phyloP scores from a whole-genome alignment of 2,329 filamentous ascomycete species.

The Colletotrichum abscissum region DNA sequence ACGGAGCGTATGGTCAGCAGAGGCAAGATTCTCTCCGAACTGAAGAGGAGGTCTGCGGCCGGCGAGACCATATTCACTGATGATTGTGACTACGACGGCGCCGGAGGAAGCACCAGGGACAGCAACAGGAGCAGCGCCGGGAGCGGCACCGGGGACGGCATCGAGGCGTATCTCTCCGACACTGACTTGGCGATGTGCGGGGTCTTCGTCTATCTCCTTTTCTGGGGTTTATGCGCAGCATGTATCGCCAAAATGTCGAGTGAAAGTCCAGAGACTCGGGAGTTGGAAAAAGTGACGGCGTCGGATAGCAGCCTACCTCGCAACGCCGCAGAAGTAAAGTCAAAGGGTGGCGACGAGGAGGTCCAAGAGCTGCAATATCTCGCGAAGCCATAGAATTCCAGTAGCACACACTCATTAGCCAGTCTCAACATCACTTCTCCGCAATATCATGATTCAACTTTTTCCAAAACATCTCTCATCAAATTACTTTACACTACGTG shows the following conservation, averaged over 20 bases:
- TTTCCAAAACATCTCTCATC: not conserved
- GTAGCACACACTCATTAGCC: not conserved
- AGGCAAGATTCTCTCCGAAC: too few relatives aligned
- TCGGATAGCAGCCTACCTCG: not conserved
- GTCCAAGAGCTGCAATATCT: not conserved
- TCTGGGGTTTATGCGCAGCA: not conserved
- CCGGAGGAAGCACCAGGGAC: too few relatives aligned
- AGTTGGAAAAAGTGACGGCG: not conserved
- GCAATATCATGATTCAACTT: not conserved
- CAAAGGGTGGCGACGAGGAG: not conserved
- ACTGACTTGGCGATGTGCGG: too few relatives aligned
- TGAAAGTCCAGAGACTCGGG: not conserved
- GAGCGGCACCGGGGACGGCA: too few relatives aligned
- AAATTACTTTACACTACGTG: not conserved
- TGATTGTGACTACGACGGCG: too few relatives aligned
- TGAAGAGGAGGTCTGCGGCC: too few relatives aligned
- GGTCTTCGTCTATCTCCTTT: too few relatives aligned
- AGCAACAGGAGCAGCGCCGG: too few relatives aligned
- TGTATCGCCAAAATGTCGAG: not conserved
- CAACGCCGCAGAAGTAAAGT: not conserved
- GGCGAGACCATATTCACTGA: too few relatives aligned
- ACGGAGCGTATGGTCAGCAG: too few relatives aligned
- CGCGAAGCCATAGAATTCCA: not conserved
- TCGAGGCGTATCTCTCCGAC: too few relatives aligned
- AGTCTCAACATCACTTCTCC: not conserved